A percentile compares a stretch with the other conserved stretches of the same genome.
phyloP scores from a whole-genome alignment of 2,329 filamentous ascomycete species.

The Fusarium verrucosum region DNA sequence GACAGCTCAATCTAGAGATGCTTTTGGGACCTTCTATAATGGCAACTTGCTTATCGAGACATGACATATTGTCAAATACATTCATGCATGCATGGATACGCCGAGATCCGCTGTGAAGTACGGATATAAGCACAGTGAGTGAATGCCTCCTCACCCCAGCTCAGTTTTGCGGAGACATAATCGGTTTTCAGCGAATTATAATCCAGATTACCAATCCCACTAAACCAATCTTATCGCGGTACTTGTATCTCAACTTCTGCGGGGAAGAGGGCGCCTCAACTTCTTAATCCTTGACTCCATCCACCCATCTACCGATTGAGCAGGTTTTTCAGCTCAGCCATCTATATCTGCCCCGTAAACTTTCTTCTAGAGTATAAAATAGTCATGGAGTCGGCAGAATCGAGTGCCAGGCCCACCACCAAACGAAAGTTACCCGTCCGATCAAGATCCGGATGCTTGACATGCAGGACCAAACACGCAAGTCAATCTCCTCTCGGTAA shows the following conservation, averaged over 20 bases:
- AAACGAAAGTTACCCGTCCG: conserved; percentile 22
- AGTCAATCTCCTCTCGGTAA: background rate
- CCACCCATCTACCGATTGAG: background rate
- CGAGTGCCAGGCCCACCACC: background rate
- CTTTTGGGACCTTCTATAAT: background rate
- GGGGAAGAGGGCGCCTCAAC: conserved; percentile 16
- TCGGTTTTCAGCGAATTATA: background rate
- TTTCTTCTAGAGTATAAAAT: background rate
- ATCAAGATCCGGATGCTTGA: conserved; percentile 31
- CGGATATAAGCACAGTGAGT: background rate
- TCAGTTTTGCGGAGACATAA: background rate
- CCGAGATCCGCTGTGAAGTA: too few relatives aligned
- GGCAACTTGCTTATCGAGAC: background rate
- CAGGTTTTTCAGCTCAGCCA: conserved; percentile 2
- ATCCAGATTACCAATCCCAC: background rate
- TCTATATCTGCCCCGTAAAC: background rate
- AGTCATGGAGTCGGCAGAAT: background rate
- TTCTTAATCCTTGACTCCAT: conserved; percentile 4
- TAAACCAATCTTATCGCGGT: conserved; percentile 17
- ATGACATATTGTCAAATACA: too few relatives aligned
- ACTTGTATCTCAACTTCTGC: conserved; percentile 25
- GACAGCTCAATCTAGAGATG: background rate
- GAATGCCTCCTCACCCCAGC: background rate
- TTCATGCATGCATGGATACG: too few relatives aligned
- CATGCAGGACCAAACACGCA: conserved; percentile 32